Evolutionary conservation across 129 eudicot genomes (phyloP).

Genomic region (Artemisia tridentata): DNA sequence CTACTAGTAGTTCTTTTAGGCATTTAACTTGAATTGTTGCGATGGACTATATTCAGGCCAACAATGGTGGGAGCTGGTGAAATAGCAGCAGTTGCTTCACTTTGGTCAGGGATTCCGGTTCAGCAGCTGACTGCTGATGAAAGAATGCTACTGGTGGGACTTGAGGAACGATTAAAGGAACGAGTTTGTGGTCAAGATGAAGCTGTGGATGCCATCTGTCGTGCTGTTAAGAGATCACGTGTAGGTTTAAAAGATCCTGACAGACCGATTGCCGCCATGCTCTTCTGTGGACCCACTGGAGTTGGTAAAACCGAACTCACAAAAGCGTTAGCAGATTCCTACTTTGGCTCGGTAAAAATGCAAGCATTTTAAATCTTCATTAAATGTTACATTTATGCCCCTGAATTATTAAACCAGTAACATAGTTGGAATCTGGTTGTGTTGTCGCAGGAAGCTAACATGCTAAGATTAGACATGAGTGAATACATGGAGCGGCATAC

Average conservation of each 20-base stretch:
- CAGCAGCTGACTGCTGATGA: constrained; percentile 73
- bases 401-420: no score
- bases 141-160: constrained; percentile 66
- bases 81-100: constrained; percentile 82
- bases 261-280: constrained; percentile 87
- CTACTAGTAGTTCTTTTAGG: neutral
- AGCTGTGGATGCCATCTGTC: constrained; percentile 80
- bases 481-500: constrained; percentile 39
- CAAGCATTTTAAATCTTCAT: neutral
- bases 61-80: constrained; percentile 71
- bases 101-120: constrained; percentile 89
- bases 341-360: constrained; percentile 83
- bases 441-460: neutral
- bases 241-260: constrained; percentile 83
- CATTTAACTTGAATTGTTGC: constrained; percentile 1
- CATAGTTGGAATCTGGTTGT: neutral
- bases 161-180: constrained; percentile 65
- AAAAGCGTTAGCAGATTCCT: constrained; percentile 80
- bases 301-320: constrained; percentile 97
- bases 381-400: no score
- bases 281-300: constrained; percentile 97
- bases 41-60: constrained; percentile 35
- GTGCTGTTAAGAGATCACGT: constrained; percentile 89
- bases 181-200: constrained; percentile 94
- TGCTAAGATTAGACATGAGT: constrained; percentile 64